phyloP scores from a whole-genome alignment of 2,329 filamentous ascomycete genomes.

The Didymellaceae sp. region DNA sequence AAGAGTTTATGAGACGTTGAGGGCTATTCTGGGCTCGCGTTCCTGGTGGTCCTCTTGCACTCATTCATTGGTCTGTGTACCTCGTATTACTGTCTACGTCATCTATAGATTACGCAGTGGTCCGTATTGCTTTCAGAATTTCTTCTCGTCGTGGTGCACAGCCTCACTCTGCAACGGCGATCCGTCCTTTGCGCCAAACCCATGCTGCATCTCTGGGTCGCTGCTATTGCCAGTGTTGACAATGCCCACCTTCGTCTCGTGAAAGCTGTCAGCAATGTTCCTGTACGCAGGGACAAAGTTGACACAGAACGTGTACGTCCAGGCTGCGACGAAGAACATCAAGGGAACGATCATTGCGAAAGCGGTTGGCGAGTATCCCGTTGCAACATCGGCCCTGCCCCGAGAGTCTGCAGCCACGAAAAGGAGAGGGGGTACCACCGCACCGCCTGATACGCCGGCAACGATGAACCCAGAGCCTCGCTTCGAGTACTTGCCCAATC shows the following conservation, averaged over 20 bases:
- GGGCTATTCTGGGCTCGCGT: not conserved
- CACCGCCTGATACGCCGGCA: conserved; percentile 74
- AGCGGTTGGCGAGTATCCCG: conserved; percentile 55
- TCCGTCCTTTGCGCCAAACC: conserved; percentile 18
- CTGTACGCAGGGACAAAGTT: conserved; percentile 73
- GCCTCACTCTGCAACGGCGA: conserved; percentile 24
- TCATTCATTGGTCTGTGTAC: not conserved
- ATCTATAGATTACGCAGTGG: not conserved
- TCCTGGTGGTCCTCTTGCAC: not conserved
- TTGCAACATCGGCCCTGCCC: conserved; percentile 43
- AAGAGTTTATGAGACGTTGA: not conserved
- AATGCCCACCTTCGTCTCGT: conserved; percentile 56
- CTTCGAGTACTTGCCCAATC: conserved; percentile 78
- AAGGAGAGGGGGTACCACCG: conserved; percentile 73
- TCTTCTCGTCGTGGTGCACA: conserved; percentile 20
- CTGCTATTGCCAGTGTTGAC: conserved; percentile 34
- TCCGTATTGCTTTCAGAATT: not conserved
- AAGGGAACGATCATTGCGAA: conserved; percentile 72
- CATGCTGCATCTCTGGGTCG: conserved; percentile 38
- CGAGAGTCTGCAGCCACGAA: conserved; percentile 70
- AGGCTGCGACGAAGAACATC: conserved; percentile 56
- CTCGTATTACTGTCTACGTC: not conserved
- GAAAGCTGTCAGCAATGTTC: conserved; percentile 65
- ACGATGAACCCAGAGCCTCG: conserved; percentile 76
- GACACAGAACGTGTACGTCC: conserved; percentile 54